These are phyloP conservation scores for Backusella tarrabulga DNA, from an alignment of 192 early-diverging fungal genomes.

Conservation along the genomic window DNA sequence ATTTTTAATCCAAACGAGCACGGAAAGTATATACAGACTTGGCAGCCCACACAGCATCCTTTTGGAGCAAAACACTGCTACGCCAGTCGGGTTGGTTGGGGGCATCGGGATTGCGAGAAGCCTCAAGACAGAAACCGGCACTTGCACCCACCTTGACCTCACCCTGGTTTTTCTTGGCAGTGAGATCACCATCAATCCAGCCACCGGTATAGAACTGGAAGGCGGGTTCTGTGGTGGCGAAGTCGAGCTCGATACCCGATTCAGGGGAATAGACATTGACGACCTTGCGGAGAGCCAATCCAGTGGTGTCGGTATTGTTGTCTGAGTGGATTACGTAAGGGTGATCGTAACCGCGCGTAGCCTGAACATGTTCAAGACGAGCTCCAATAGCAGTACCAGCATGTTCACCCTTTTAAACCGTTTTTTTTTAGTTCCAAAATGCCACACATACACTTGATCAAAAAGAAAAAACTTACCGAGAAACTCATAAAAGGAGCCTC, in stretches of 20 bases:
- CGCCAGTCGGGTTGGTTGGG: constrained; percentile 57
- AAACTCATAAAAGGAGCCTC: constrained; percentile 55
- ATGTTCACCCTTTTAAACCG: constrained; percentile 5
- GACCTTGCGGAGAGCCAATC: constrained; percentile 21
- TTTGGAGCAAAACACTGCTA: constrained; percentile 49
- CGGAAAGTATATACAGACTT: constrained; percentile 50
- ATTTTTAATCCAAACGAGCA: constrained; percentile 16
- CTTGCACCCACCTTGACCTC: constrained; percentile 47
- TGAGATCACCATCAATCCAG: constrained; percentile 53
- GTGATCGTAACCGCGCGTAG: constrained; percentile 80
- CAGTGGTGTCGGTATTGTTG: constrained; percentile 24
- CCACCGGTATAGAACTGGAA: constrained; percentile 89
- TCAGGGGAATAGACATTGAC: constrained; percentile 54
- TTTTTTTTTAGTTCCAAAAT: neutral
- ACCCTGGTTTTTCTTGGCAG: constrained; percentile 38
- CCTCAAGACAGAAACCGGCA: constrained; percentile 70
- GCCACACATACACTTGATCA: neutral
- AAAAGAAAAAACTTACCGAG: constrained; percentile 21
- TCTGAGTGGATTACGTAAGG: constrained; percentile 57
- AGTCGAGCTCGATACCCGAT: constrained; percentile 59
- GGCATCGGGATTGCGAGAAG: constrained; percentile 60
- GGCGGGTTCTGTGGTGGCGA: constrained; percentile 66
- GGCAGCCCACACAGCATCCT: constrained; percentile 47
- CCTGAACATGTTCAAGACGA: constrained; percentile 50
- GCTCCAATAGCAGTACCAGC: constrained; percentile 41